Conservation (phyloP, 2,329 filamentous ascomycete species). For the Periconia digitata region DNA sequence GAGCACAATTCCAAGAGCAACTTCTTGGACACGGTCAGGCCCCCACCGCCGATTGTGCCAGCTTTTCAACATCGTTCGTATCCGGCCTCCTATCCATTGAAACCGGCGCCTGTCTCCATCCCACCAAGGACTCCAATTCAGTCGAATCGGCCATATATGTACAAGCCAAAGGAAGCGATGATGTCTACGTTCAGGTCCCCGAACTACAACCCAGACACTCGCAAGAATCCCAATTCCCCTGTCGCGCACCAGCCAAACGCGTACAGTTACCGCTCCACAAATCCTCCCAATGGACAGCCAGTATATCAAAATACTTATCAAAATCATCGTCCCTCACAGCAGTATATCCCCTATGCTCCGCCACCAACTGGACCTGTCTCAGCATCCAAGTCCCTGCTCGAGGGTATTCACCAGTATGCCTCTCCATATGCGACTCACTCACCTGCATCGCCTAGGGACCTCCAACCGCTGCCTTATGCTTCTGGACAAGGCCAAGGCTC, state of each 20-base stretch:
- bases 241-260: conserved; percentile 42
- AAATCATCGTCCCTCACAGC: conserved; percentile 20
- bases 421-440: conserved; percentile 29
- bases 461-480: conserved; percentile 24
- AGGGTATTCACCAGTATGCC: conserved; percentile 30
- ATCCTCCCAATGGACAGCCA: conserved; percentile 26
- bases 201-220: conserved; percentile 35
- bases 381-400: conserved; percentile 19
- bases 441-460: conserved; percentile 13
- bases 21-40: conserved; percentile 68
- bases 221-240: conserved; percentile 41
- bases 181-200: conserved; percentile 30
- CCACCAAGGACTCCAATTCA: conserved; percentile 37
- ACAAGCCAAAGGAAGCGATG: conserved; percentile 35
- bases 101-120: conserved; percentile 44
- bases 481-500: conserved; percentile 20
- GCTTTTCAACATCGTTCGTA: conserved; percentile 31
- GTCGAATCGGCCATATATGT: conserved; percentile 30
- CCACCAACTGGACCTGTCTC: conserved; percentile 17
- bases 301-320: conserved; percentile 19
- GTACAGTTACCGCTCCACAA: conserved; percentile 33
- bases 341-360: conserved; percentile 33
- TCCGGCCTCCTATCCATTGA: conserved; percentile 46
- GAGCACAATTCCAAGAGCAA: conserved; percentile 69
- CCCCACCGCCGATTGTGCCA: conserved; percentile 38